Conservation (phyloP, 176 grass and related monocot species). For the Musa acuminata region DNA sequence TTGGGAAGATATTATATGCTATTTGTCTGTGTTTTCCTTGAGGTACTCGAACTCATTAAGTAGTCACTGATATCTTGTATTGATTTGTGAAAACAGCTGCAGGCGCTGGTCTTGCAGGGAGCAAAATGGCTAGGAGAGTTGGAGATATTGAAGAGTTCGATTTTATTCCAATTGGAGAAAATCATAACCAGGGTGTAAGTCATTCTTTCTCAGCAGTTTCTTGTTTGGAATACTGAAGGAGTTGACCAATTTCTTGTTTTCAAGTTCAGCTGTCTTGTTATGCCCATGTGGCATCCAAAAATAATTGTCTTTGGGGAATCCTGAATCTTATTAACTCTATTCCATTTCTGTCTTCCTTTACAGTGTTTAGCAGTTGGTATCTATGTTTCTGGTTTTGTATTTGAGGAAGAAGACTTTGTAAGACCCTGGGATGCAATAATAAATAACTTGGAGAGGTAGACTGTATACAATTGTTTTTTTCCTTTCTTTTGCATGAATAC, state of each 20-base stretch:
- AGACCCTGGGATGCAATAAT: constrained; percentile 77
- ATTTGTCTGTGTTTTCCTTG: no score
- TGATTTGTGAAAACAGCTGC: constrained; percentile 53
- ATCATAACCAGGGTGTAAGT: constrained; percentile 93
- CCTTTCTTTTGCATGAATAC: background rate
- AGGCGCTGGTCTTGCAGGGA: constrained; percentile 87
- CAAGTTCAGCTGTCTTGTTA: background rate
- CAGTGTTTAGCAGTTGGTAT: constrained; percentile 83
- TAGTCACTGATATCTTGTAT: constrained; percentile 22
- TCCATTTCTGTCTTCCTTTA: constrained; percentile 18
- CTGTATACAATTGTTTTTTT: background rate
- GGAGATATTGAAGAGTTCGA: constrained; percentile 74
- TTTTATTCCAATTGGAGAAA: constrained; percentile 64
- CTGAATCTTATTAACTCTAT: constrained; percentile 23
- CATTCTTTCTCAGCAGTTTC: constrained; percentile 14
- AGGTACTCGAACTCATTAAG: background rate
- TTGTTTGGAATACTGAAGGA: background rate
- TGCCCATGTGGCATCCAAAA: background rate
- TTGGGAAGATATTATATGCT: no score
- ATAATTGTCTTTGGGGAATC: no score
- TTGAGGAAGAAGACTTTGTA: constrained; percentile 53
- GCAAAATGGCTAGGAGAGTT: constrained; percentile 83
- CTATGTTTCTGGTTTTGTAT: constrained; percentile 69
- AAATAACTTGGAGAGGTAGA: constrained; percentile 72
- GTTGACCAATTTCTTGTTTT: background rate